phyloP scores from a whole-genome alignment of 495 filamentous ascomycete genomes.

The Neurospora cerealis region DNA sequence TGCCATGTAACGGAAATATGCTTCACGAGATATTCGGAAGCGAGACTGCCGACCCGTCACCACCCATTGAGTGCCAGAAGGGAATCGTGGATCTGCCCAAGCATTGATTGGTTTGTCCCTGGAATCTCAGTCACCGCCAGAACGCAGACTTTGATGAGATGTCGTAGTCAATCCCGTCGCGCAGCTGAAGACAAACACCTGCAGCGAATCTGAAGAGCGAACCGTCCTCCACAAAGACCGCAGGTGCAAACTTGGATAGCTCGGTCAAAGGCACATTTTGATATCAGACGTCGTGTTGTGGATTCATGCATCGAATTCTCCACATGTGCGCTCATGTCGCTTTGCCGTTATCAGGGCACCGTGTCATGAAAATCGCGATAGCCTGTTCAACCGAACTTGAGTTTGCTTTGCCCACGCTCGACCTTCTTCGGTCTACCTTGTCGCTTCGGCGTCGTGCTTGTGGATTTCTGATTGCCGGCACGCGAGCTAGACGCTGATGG shows the following conservation, averaged over 20 bases:
- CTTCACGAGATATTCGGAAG: not conserved
- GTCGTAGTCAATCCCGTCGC: not conserved
- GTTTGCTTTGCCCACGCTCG: slow-evolving; percentile 68
- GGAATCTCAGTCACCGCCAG: not conserved
- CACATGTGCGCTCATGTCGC: not conserved
- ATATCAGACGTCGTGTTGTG: not conserved
- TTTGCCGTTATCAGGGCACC: not conserved
- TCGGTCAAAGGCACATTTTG: not conserved
- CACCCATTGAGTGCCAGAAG: not conserved
- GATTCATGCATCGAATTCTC: not conserved
- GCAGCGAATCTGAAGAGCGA: not conserved
- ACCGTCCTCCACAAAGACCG: not conserved
- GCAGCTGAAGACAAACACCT: not conserved
- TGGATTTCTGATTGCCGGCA: slow-evolving; percentile 19
- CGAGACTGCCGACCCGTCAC: not conserved
- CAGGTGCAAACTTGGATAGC: not conserved
- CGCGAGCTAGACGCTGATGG: slow-evolving; percentile 16
- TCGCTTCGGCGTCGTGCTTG: slow-evolving; percentile 20
- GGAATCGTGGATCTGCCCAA: not conserved
- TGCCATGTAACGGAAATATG: not conserved
- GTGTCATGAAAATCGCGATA: slow-evolving; percentile 3
- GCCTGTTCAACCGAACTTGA: slow-evolving; percentile 53
- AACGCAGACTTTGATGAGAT: not conserved
- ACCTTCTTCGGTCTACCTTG: slow-evolving; percentile 37
- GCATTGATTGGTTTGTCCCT: not conserved